phyloP scores from a whole-genome alignment of 331 rosid species.

The Quercus tomentella region DNA sequence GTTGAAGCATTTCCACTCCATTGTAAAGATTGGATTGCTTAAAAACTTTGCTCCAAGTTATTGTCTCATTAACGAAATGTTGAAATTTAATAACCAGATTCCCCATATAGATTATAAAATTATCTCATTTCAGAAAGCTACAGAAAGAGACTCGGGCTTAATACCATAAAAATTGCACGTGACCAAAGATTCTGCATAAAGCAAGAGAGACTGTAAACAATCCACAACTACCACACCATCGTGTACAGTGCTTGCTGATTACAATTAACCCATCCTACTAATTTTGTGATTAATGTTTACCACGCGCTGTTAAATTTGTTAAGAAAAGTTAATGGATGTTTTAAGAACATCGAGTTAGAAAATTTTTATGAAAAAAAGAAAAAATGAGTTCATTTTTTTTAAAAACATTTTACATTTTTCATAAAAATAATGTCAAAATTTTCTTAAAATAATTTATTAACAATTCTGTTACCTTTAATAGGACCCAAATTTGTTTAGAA shows the following conservation, averaged over 20 bases:
- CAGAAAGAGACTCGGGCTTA: neutral
- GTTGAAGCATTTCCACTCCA: neutral
- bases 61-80: neutral
- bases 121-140: neutral
- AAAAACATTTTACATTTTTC: no score
- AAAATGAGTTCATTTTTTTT: no score
- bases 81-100: no score
- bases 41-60: neutral
- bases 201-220: neutral
- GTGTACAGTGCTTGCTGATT: neutral
- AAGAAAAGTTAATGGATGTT: no score
- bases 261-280: neutral
- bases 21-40: neutral
- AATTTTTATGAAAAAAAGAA: no score
- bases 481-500: neutral
- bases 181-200: neutral
- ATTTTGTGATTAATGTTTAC: neutral
- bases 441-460: no score
- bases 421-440: no score
- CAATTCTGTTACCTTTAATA: no score
- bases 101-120: neutral
- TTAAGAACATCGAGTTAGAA: no score
- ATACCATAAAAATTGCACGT: neutral
- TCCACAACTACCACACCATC: neutral
- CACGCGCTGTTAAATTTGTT: neutral